These are phyloP conservation scores for Saturnispora galanensis DNA, from an alignment of 805 yeast genomes.

Conservation along the genomic window DNA sequence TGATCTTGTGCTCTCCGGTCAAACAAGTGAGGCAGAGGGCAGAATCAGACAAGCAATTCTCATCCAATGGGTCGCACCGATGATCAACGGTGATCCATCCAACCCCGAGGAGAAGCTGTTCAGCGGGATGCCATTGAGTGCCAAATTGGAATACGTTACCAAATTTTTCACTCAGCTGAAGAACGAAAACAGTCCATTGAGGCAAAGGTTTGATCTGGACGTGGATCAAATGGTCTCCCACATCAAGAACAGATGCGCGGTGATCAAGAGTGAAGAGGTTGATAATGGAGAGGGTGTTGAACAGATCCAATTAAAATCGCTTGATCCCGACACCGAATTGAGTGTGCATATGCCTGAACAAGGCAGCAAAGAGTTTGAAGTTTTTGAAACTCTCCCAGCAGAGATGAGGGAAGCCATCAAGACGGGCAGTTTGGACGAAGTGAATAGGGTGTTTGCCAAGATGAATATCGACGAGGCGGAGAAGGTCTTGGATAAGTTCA, in stretches of 20 bases:
- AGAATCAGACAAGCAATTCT: constrained; percentile 7
- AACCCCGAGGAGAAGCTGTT: constrained; percentile 5
- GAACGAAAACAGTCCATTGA: constrained; percentile 49
- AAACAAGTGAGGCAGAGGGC: constrained; percentile 34
- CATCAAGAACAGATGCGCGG: constrained; percentile 62
- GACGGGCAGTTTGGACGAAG: constrained; percentile 61
- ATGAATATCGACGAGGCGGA: constrained; percentile 77
- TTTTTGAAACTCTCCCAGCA: constrained; percentile 48
- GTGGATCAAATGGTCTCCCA: constrained; percentile 67
- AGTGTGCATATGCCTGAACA: constrained; percentile 59
- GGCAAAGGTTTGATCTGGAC: constrained; percentile 59
- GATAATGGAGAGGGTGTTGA: constrained; percentile 54
- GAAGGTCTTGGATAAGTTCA: constrained; percentile 56
- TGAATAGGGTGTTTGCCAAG: constrained; percentile 70
- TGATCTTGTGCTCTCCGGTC: constrained; percentile 62
- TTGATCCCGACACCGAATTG: constrained; percentile 75
- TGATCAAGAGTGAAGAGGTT: constrained; percentile 45
- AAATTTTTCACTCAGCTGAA: constrained; percentile 55
- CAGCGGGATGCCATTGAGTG: constrained; percentile 12
- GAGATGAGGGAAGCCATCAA: constrained; percentile 68
- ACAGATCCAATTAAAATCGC: constrained; percentile 76
- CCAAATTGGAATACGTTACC: constrained; percentile 11
- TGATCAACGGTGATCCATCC: constrained; percentile 4
- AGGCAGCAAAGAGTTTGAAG: constrained; percentile 40
- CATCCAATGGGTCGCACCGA: constrained; percentile 9